Evolutionary conservation across 768 basidiomycete genomes (phyloP).

Genomic region (Chalciporus pseudorubinellus): DNA sequence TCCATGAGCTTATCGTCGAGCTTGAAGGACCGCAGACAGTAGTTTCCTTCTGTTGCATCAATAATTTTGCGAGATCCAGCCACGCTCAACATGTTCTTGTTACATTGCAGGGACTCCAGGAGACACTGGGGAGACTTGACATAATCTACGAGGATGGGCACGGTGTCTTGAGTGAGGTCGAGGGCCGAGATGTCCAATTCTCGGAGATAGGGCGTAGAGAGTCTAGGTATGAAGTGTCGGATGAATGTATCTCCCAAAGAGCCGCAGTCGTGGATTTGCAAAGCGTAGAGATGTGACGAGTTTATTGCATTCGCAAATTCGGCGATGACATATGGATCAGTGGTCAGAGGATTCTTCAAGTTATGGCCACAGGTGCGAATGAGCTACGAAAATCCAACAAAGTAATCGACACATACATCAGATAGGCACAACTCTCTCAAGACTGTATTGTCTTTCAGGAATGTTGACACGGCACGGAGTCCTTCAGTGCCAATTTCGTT

Average conservation of each 20-base stretch:
- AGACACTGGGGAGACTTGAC: constrained; percentile 47
- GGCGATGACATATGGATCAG: constrained; percentile 30
- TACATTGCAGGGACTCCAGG: constrained; percentile 45
- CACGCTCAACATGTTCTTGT: constrained; percentile 47
- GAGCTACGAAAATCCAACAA: too few relatives aligned
- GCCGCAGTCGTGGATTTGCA: constrained; percentile 47
- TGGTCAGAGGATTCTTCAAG: constrained; percentile 40
- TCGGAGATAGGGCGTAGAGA: constrained; percentile 42
- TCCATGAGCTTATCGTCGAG: constrained; percentile 38
- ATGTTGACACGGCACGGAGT: constrained; percentile 46
- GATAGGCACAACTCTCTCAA: constrained; percentile 49
- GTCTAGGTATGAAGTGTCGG: constrained; percentile 41
- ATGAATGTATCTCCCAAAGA: constrained; percentile 46
- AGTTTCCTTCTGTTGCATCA: constrained; percentile 46
- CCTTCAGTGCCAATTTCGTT: constrained; percentile 52
- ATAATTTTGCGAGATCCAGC: constrained; percentile 44
- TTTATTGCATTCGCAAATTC: constrained; percentile 49
- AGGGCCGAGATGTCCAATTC: constrained; percentile 50
- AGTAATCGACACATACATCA: constrained; percentile 39
- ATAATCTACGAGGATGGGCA: constrained; percentile 43
- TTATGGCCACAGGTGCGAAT: constrained; percentile 8
- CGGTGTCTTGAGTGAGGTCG: constrained; percentile 38
- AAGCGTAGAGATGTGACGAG: constrained; percentile 42
- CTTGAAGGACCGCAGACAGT: constrained; percentile 41
- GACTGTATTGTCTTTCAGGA: constrained; percentile 42